These are phyloP conservation scores for Pythium folliculosum DNA, from an alignment of 352 stramenopile species.

Conservation along the genomic window DNA sequence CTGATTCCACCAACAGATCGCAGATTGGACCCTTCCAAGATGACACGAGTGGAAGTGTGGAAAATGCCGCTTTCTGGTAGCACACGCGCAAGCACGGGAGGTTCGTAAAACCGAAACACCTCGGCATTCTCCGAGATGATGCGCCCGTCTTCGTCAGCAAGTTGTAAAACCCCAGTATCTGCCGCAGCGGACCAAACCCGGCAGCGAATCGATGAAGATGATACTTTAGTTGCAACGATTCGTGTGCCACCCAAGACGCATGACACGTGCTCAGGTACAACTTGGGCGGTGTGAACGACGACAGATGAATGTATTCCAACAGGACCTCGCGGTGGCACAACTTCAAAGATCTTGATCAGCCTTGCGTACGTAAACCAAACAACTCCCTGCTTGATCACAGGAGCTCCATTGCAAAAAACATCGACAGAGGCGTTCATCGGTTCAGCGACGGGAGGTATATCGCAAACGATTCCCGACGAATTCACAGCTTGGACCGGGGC, in stretches of 20 bases:
- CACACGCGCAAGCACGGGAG: slow-evolving; percentile 8
- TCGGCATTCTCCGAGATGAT: slow-evolving; percentile 25
- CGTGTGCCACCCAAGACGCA: slow-evolving; percentile 16
- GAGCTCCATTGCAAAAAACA: slow-evolving; percentile 10
- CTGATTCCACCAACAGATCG: slow-evolving; percentile 9
- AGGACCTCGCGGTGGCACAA: slow-evolving; percentile 11
- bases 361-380: slow-evolving; percentile 18
- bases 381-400: background rate
- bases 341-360: slow-evolving; percentile 11
- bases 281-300: background rate
- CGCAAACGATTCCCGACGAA: slow-evolving; percentile 2
- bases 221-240: background rate
- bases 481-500: background rate
- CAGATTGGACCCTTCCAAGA: slow-evolving; percentile 18
- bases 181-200: background rate
- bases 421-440: slow-evolving; percentile 14
- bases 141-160: slow-evolving; percentile 6
- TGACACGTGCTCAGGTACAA: background rate
- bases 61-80: slow-evolving; percentile 16
- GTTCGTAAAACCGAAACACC: slow-evolving; percentile 25
- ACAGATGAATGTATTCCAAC: background rate
- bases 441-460: slow-evolving; percentile 12
- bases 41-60: slow-evolving; percentile 20
- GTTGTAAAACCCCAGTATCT: slow-evolving; percentile 10
- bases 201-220: slow-evolving; percentile 2